Conservation (phyloP, 2,329 filamentous ascomycete species). For the Colletotrichum endophyticum region DNA sequence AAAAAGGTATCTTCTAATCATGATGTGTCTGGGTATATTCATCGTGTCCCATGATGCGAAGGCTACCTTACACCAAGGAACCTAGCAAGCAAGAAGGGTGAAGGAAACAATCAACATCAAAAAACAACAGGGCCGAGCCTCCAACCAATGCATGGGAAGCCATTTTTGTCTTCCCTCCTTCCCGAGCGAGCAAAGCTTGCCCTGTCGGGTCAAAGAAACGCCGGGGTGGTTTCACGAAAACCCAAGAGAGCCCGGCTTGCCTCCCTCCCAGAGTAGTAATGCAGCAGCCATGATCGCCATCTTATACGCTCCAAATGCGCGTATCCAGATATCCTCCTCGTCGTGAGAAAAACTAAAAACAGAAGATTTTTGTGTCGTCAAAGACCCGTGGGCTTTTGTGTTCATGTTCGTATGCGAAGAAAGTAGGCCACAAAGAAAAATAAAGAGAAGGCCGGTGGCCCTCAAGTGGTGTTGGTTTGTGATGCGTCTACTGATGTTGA, state of each 20-base stretch:
- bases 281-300: slow-evolving; percentile 7
- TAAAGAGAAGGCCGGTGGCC: not conserved
- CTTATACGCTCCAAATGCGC: not conserved
- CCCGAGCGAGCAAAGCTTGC: not conserved
- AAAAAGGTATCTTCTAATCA: not conserved
- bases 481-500: not conserved
- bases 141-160: not conserved
- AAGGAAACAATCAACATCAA: not conserved
- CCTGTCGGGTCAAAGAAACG: slow-evolving; percentile 4
- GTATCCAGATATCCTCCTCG: slow-evolving; percentile 8
- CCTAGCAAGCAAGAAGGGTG: not conserved
- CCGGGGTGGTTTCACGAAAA: not conserved
- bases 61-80: not conserved
- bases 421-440: not conserved
- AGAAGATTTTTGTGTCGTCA: not conserved
- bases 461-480: not conserved
- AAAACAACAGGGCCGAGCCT: not conserved
- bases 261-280: not conserved
- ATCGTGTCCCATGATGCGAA: slow-evolving; percentile 10
- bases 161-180: not conserved
- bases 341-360: slow-evolving; percentile 2
- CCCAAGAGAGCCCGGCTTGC: not conserved
- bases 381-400: not conserved
- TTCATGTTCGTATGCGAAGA: not conserved
- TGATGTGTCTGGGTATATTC: slow-evolving; percentile 20